A percentile compares a stretch with the other conserved stretches of the same genome.
These are phyloP conservation scores for Gossypium aridum DNA, from an alignment of 441 rosid species.

Conservation along the genomic window DNA sequence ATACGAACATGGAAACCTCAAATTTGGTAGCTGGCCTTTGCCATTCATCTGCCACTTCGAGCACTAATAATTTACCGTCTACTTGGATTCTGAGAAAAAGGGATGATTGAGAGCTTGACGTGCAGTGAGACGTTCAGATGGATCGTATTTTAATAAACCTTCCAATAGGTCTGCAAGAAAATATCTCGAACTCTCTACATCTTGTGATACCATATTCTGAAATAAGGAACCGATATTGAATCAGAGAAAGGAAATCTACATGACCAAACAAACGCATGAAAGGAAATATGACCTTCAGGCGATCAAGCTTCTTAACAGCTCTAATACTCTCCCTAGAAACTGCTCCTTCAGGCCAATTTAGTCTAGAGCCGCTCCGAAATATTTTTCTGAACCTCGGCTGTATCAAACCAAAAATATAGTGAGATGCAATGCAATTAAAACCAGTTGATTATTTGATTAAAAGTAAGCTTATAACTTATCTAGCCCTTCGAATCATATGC, in stretches of 20 bases:
- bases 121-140: constrained; percentile 67
- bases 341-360: constrained; percentile 89
- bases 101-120: constrained; percentile 58
- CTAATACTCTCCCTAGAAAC: constrained; percentile 70
- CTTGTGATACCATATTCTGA: constrained; percentile 53
- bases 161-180: constrained; percentile 41
- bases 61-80: not conserved
- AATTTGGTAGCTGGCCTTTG: not conserved
- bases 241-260: not conserved
- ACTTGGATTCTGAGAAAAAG: constrained; percentile 40
- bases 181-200: constrained; percentile 36
- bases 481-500: constrained; percentile 58
- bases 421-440: not conserved
- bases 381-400: constrained; percentile 71
- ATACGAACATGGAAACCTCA: not conserved
- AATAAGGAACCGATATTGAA: not conserved
- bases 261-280: not conserved
- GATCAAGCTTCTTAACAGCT: constrained; percentile 68
- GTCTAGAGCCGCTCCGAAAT: constrained; percentile 52
- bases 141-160: constrained; percentile 55
- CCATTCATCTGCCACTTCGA: not conserved
- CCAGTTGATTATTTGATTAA: not conserved
- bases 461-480: constrained; percentile 27
- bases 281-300: constrained; percentile 39
- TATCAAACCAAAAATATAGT: constrained; percentile 8